phyloP scores from a whole-genome alignment of 2,329 filamentous ascomycete species.

The Monosporascus ibericus region DNA sequence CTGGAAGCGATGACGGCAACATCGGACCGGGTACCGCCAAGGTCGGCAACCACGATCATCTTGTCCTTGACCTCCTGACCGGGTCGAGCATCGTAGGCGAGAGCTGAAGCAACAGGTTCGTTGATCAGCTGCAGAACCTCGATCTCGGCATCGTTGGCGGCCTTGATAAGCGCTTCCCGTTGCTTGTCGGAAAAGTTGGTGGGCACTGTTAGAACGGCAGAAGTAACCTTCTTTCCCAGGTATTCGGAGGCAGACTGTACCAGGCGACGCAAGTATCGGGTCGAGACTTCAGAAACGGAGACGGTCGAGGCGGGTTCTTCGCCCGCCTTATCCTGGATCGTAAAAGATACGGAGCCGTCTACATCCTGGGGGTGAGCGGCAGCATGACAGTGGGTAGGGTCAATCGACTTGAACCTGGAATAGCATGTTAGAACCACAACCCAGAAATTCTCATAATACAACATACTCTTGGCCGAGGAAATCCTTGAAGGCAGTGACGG shows the following conservation, averaged over 20 bases:
- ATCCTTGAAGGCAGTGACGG: conserved; percentile 91
- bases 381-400: conserved; percentile 89
- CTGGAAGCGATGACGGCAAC: conserved; percentile 85
- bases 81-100: conserved; percentile 85
- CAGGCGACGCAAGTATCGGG: conserved; percentile 77
- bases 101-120: conserved; percentile 81
- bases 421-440: conserved; percentile 2
- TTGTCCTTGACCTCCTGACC: conserved; percentile 75
- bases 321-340: conserved; percentile 67
- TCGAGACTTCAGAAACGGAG: conserved; percentile 73
- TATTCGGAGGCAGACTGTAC: conserved; percentile 82
- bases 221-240: conserved; percentile 86
- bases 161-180: conserved; percentile 69
- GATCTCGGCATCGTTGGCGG: conserved; percentile 73
- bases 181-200: conserved; percentile 90
- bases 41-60: conserved; percentile 82
- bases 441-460: background rate
- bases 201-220: conserved; percentile 89
- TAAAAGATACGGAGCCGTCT: conserved; percentile 70
- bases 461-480: conserved; percentile 87
- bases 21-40: conserved; percentile 89
- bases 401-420: conserved; percentile 81
- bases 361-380: conserved; percentile 82
- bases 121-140: conserved; percentile 90
- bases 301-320: conserved; percentile 61